These are phyloP conservation scores for Juncus effusus DNA, from an alignment of 176 grass and related monocot genomes.

Conservation along the genomic window DNA sequence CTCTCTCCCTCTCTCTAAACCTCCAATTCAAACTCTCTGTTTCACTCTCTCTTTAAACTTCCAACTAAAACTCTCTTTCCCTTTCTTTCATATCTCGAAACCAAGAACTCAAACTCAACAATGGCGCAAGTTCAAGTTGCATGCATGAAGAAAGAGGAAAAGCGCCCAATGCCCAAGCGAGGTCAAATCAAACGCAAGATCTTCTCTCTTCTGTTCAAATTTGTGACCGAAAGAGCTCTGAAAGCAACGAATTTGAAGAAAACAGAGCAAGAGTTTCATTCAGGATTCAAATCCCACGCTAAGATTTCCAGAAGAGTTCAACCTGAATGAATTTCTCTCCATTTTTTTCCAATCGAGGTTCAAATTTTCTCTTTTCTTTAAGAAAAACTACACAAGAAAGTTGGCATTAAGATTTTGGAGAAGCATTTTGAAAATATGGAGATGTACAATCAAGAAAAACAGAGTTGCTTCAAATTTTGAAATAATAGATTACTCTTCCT, in stretches of 20 bases:
- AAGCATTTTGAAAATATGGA: too few species aligned
- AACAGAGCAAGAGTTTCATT: conserved; percentile 9
- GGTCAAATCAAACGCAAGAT: conserved; percentile 58
- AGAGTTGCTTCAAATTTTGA: too few species aligned
- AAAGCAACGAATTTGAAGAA: conserved; percentile 16
- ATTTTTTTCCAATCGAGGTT: not conserved
- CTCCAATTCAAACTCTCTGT: conserved; percentile 9
- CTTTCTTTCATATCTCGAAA: conserved; percentile 13
- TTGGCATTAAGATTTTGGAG: too few species aligned
- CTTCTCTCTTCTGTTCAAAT: conserved; percentile 14
- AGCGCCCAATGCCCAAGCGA: conserved; percentile 39
- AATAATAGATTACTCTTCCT: too few species aligned
- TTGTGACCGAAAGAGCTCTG: conserved; percentile 9
- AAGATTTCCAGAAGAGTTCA: conserved; percentile 9
- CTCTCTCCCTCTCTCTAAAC: not conserved
- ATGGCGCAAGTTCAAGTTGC: not conserved
- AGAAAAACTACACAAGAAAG: too few species aligned
- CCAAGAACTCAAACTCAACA: not conserved
- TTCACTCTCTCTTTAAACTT: too few species aligned
- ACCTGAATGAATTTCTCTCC: not conserved
- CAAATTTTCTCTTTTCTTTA: too few species aligned
- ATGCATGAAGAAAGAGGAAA: conserved; percentile 33
- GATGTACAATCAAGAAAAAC: too few species aligned
- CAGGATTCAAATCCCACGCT: not conserved
- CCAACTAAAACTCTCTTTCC: too few species aligned